Evolutionary conservation across 1,284 basidiomycete species (phyloP).

Genomic region (Trametes pubescens): DNA sequence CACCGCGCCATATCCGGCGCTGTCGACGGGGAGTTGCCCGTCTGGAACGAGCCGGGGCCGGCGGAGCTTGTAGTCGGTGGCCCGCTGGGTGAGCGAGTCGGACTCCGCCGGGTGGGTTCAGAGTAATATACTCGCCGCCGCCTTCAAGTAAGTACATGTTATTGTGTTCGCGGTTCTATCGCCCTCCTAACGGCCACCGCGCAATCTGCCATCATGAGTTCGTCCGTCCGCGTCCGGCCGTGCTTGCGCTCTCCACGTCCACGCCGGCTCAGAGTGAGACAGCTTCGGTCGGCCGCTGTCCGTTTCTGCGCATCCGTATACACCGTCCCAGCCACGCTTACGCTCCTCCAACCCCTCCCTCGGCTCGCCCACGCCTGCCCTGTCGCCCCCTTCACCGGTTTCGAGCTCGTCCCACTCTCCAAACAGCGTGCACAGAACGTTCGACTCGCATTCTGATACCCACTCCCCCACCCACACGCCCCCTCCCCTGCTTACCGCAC

Average conservation of each 20-base stretch:
- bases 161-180: constrained; percentile 1
- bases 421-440: constrained; percentile 14
- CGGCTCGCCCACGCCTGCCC: constrained; percentile 6
- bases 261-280: no score
- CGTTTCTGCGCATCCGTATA: neutral
- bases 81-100: neutral
- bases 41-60: constrained; percentile 23
- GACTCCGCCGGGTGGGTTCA: neutral
- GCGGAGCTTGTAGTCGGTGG: neutral
- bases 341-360: neutral
- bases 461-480: constrained; percentile 8
- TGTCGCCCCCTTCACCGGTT: constrained; percentile 6
- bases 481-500: constrained; percentile 8
- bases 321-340: neutral
- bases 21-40: neutral
- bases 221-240: constrained; percentile 7
- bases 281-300: neutral
- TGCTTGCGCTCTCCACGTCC: no score
- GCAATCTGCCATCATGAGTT: constrained; percentile 13
- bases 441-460: constrained; percentile 28
- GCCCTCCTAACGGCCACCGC: constrained; percentile 19
- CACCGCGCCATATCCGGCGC: neutral
- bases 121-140: constrained; percentile 6
- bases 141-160: constrained; percentile 6
- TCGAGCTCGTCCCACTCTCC: constrained; percentile 10